phyloP scores from a whole-genome alignment of 1,284 basidiomycete species.

The Cutaneotrichosporon mucoides region DNA sequence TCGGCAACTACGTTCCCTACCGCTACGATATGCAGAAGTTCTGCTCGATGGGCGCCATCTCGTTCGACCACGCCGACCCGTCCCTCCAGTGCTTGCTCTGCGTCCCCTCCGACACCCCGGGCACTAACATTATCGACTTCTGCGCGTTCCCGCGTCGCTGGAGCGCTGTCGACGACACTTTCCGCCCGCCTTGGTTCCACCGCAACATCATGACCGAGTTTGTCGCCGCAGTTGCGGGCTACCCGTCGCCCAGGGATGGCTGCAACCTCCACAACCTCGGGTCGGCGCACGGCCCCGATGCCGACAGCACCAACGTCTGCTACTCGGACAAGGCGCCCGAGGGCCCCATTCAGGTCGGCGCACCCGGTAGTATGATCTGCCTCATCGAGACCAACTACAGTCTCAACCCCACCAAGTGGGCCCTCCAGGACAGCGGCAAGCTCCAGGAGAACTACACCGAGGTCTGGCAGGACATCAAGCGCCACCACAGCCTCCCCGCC shows the following conservation, averaged over 20 bases:
- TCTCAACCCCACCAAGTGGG: slow-evolving; percentile 9
- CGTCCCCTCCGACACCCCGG: slow-evolving; percentile 54
- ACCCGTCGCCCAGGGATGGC: slow-evolving; percentile 21
- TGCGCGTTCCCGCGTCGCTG: slow-evolving; percentile 24
- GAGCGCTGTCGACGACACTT: slow-evolving; percentile 43
- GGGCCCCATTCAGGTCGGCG: slow-evolving; percentile 4
- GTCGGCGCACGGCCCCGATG: slow-evolving; percentile 34
- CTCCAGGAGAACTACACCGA: slow-evolving; percentile 28
- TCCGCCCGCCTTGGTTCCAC: slow-evolving; percentile 56
- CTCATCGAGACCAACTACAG: slow-evolving; percentile 8
- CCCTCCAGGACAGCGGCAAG: slow-evolving; percentile 28
- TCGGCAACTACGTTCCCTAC: slow-evolving; percentile 67
- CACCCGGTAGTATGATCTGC: slow-evolving; percentile 1
- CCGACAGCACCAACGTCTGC: slow-evolving; percentile 6
- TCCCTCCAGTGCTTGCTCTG: slow-evolving; percentile 36
- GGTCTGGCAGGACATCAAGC: slow-evolving; percentile 14
- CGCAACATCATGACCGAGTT: slow-evolving; percentile 53
- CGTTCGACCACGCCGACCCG: slow-evolving; percentile 51
- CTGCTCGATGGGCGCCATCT: slow-evolving; percentile 62
- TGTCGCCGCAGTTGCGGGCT: slow-evolving; percentile 15
- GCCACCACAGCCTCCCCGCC: slow-evolving; percentile 8
- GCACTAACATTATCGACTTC: slow-evolving; percentile 51
- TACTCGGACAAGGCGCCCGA: slow-evolving; percentile 7
- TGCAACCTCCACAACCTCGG: slow-evolving; percentile 33
- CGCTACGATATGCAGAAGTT: slow-evolving; percentile 67